Evolutionary conservation across 2,329 filamentous ascomycete species (phyloP).

Genomic region (Sporothrix pseudoabietina): DNA sequence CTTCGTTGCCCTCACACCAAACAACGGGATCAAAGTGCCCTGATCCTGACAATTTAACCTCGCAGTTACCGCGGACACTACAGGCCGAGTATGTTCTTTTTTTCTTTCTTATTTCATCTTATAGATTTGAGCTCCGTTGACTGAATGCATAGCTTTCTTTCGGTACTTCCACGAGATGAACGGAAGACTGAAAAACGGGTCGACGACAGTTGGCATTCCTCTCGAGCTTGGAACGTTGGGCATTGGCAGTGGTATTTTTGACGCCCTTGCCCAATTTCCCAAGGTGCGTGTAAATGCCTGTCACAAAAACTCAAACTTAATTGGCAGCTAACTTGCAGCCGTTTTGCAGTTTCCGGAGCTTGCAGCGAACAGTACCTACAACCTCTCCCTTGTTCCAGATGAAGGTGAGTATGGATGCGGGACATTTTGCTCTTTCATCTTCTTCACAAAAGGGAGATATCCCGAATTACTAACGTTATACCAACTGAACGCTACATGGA

Average conservation of each 20-base stretch:
- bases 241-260: conserved; percentile 36
- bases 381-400: conserved; percentile 35
- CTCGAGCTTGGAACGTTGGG: conserved; percentile 56
- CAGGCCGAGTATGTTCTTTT: conserved; percentile 43
- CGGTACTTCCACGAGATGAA: conserved; percentile 61
- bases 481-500: conserved; percentile 29
- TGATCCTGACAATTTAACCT: not conserved
- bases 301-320: not conserved
- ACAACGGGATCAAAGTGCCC: not conserved
- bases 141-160: conserved; percentile 55
- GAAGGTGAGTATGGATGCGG: not conserved
- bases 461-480: not conserved
- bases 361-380: conserved; percentile 55
- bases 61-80: conserved; percentile 52
- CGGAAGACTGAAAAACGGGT: conserved; percentile 50
- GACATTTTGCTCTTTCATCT: not conserved
- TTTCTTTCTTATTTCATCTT: not conserved
- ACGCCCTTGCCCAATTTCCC: conserved; percentile 31
- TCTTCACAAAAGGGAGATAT: not conserved
- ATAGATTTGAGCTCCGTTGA: not conserved
- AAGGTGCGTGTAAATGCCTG: conserved; percentile 8
- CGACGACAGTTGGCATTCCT: conserved; percentile 42
- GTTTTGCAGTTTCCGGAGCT: conserved; percentile 37
- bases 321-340: not conserved
- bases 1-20: too few relatives aligned